Base-by-base conservation (phyloP, 805 yeast species). In the Schwanniomyces yamadae region DNA sequence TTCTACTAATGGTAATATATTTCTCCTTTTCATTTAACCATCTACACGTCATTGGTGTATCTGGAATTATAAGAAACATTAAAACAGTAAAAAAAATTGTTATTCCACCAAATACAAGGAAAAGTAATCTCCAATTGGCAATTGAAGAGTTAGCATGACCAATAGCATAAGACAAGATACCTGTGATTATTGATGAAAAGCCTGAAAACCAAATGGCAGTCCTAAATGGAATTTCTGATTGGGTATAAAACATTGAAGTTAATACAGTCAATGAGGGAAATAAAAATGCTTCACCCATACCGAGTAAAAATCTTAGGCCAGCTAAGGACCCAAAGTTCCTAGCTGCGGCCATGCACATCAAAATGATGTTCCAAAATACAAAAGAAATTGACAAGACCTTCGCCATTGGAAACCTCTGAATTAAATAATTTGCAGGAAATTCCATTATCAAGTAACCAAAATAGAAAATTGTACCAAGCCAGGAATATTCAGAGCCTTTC, bases 251-350 rank as follows among this genome's bases (percentile, higher is more conserved):
- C 23, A 46, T 33, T 5, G 44, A 39, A 21, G 40, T 22, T 27
- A 42, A 31, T n/a, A 51, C 27, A 24, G 48, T 43, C 21, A 39
- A 37, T 12, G 47, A 49, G 5, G 56, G 54, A 8, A 46, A 52
- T 37, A 47, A 44, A 24, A 45, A 49, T 25, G 49, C 40, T 46
- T 67, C 73, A 33, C 54, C 46, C 8, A 65, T 29, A 15, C 66
- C 58, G 50, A 48, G 39, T 2, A 52, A 20, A 26, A 52, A 41
- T 25, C 56, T 37, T n/a, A 49, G 23, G 7, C 34, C 49, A 14
- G 50, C 34, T 10, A 52, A 33, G 5, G 45, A 41, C 9, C 38
- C 48, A 33, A 39, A 52, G 18, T 27, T 31, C 11, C 36, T 22
- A 27, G 52, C 44, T 7, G 44, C 52, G 23, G 31, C 35, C 30